Percentiles rank a stretch among this genome's conserved stretches.
Evolutionary conservation across 176 grass and related monocot genomes (phyloP).

Genomic region (Tillandsia leiboldiana): DNA sequence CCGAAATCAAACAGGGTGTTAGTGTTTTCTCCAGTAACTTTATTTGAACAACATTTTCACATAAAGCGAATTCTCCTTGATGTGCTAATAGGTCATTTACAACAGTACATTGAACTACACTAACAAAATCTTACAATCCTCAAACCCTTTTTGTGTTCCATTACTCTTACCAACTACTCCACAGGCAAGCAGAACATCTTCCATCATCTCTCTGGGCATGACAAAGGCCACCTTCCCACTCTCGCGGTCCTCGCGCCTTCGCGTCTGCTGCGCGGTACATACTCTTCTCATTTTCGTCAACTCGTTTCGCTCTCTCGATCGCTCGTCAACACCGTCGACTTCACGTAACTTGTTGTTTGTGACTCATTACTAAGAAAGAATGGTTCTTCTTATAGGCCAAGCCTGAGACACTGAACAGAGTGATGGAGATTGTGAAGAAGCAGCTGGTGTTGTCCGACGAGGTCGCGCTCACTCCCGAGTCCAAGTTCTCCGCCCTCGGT

Average conservation of each 20-base stretch:
- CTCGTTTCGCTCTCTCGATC: neutral
- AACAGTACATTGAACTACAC: too few relatives aligned
- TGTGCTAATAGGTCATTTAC: too few relatives aligned
- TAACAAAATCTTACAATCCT: neutral
- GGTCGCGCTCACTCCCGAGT: conserved; percentile 35
- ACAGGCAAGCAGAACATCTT: conserved; percentile 32
- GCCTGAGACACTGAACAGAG: conserved; percentile 61
- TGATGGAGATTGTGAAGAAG: conserved; percentile 61
- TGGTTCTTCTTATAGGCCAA: conserved; percentile 37
- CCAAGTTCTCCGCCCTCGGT: conserved; percentile 51
- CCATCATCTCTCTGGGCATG: conserved; percentile 24
- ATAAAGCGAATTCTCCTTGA: too few relatives aligned
- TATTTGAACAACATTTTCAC: too few relatives aligned
- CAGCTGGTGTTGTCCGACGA: conserved; percentile 56
- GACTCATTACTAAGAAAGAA: neutral
- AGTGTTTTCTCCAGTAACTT: too few relatives aligned
- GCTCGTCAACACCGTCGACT: neutral
- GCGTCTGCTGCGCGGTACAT: conserved; percentile 34
- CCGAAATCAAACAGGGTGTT: too few relatives aligned
- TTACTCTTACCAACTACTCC: conserved; percentile 3
- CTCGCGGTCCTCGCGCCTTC: conserved; percentile 27
- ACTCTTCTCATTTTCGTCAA: neutral
- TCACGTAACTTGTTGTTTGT: neutral
- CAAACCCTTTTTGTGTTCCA: neutral
- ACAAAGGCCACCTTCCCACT: conserved; percentile 14